Conservation (phyloP, 495 filamentous ascomycete species). For the Penicillium psychrofluorescens region DNA sequence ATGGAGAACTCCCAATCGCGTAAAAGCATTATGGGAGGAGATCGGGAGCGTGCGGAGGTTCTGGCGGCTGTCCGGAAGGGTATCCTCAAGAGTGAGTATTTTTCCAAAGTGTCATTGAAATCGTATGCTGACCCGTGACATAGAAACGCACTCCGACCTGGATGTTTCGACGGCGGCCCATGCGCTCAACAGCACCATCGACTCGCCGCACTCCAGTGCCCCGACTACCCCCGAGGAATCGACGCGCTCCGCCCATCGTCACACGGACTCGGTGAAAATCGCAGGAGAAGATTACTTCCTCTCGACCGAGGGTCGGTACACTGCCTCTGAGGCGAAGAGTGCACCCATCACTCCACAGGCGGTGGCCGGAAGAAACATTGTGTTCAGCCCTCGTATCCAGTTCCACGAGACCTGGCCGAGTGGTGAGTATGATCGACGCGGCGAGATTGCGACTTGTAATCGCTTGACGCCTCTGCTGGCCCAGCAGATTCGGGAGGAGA, state of each 20-base stretch:
- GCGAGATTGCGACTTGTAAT: slow-evolving; percentile 97
- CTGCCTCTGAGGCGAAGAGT: slow-evolving; percentile 58
- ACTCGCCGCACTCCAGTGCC: slow-evolving; percentile 74
- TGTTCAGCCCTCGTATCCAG: slow-evolving; percentile 87
- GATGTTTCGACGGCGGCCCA: slow-evolving; percentile 61
- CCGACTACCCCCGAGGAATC: slow-evolving; percentile 79
- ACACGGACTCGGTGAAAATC: slow-evolving; percentile 60
- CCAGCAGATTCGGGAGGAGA: slow-evolving; percentile 98
- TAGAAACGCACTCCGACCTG: slow-evolving; percentile 52
- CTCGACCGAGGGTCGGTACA: slow-evolving; percentile 54
- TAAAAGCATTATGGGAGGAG: slow-evolving; percentile 85
- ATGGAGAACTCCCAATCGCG: slow-evolving; percentile 55
- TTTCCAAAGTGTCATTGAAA: not conserved
- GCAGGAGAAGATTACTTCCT: slow-evolving; percentile 86
- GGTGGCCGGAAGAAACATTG: slow-evolving; percentile 62
- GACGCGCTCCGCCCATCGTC: slow-evolving; percentile 46
- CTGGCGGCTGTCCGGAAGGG: slow-evolving; percentile 86
- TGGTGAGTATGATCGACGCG: slow-evolving; percentile 91
- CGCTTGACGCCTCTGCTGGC: slow-evolving; percentile 93
- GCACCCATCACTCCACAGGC: slow-evolving; percentile 68
- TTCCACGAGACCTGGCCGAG: slow-evolving; percentile 96
- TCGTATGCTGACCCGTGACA: slow-evolving; percentile 10
- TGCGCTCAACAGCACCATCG: slow-evolving; percentile 47
- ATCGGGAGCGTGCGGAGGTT: slow-evolving; percentile 84
- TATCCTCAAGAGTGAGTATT: slow-evolving; percentile 83